Percentiles rank a stretch among this genome's conserved stretches.
Conservation (phyloP, 768 basidiomycete species). For the Mycena venus region DNA sequence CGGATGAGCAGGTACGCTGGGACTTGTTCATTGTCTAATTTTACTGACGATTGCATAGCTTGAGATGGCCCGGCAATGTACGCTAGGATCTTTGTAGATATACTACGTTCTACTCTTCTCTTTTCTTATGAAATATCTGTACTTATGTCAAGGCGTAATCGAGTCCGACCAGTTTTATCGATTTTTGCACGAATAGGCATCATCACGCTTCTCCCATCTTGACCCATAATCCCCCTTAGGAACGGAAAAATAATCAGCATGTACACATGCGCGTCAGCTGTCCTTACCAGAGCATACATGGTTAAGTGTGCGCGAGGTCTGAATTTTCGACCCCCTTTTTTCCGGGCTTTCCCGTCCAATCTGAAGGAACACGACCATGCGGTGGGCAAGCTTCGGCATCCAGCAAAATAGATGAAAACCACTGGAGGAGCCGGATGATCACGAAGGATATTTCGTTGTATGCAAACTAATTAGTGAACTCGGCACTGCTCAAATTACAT, state of each 20-base stretch:
- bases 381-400: conserved; percentile 48
- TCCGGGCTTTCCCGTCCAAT: conserved; percentile 47
- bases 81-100: conserved; percentile 24
- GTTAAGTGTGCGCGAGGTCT: conserved; percentile 52
- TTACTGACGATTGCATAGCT: conserved; percentile 33
- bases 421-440: conserved; percentile 54
- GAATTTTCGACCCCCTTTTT: conserved; percentile 47
- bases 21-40: background rate
- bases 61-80: conserved; percentile 62
- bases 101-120: background rate
- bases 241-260: too few species aligned
- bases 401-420: conserved; percentile 49
- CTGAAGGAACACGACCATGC: conserved; percentile 46
- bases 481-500: too few species aligned
- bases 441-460: conserved; percentile 34
- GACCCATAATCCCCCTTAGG: too few species aligned
- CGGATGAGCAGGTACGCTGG: conserved; percentile 72
- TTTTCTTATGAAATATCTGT: too few species aligned
- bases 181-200: too few species aligned
- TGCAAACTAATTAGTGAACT: conserved; percentile 10
- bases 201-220: too few species aligned
- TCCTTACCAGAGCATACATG: conserved; percentile 42
- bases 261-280: too few species aligned
- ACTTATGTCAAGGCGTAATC: too few species aligned
- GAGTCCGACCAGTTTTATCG: too few species aligned